These are phyloP conservation scores for Talaromyces sp. DNA, from an alignment of 2,329 filamentous ascomycete species.

Conservation along the genomic window DNA sequence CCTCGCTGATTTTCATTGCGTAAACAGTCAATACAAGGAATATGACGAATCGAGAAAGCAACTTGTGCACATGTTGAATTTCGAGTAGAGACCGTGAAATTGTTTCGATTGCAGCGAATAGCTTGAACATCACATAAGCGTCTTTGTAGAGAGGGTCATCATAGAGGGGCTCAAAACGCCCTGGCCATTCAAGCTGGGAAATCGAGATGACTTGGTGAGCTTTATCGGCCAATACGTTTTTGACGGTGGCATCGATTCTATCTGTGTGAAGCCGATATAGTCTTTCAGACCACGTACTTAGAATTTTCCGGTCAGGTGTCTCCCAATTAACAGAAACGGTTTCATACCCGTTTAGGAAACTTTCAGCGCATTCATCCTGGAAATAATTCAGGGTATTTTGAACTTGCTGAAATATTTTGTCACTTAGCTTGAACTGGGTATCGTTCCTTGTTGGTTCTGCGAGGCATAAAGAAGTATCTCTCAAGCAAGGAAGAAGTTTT, in stretches of 20 bases:
- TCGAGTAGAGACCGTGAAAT: conserved; percentile 12
- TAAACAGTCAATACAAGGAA: conserved; percentile 15
- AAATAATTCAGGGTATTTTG: background rate
- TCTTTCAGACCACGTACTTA: background rate
- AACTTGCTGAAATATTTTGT: background rate
- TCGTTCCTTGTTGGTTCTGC: background rate
- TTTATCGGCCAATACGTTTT: background rate
- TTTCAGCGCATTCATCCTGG: background rate
- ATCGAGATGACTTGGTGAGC: background rate
- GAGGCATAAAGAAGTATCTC: conserved; percentile 15
- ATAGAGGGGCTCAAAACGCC: background rate
- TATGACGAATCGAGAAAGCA: conserved; percentile 9
- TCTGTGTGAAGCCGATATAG: background rate
- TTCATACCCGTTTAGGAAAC: background rate
- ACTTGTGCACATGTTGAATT: conserved; percentile 7
- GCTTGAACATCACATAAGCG: conserved; percentile 12
- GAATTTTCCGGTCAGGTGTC: background rate
- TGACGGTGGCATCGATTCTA: background rate
- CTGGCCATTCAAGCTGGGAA: background rate
- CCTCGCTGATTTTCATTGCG: conserved; percentile 13
- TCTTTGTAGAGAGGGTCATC: conserved; percentile 7
- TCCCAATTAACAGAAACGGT: background rate
- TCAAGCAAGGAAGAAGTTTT: conserved; percentile 17
- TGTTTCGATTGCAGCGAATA: conserved; percentile 15
- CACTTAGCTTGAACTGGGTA: background rate